Evolutionary conservation across 1,284 basidiomycete species (phyloP), one percentile per base, ranked within the genome.

Genomic region (Tetrapyrgos nigripes): DNA sequence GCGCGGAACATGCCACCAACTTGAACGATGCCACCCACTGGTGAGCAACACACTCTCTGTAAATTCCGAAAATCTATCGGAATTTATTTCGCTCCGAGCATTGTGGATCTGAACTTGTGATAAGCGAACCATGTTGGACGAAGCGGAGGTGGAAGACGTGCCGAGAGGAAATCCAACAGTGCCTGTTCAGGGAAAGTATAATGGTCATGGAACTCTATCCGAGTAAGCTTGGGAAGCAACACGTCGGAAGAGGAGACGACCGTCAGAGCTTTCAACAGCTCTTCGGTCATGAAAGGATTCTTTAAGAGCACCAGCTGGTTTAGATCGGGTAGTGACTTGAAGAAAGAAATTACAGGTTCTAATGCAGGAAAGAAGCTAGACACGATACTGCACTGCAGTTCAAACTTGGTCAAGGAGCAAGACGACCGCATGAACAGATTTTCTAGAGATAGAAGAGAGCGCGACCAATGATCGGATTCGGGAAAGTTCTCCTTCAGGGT

Each of bases 211-310:
- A 50, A 21, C 8, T 50, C 24, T 3, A 55, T 40, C 23, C 27
- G 8, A 27, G 37, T 48, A 29, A 55, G 37, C 19, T 23, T 31
- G 26, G 54, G 54, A 29, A 45, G 50, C 19, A 55, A 24, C 14
- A 50, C 35, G 6, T 49, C 47, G 10, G 45, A 47, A 10, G 23
- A 19, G 5, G 45, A 47, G 21, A 24, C 10, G 21, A 24, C 27
- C 14, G 46, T 23, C 14, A 55, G 28, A 3, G 54, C 54, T 9
- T 28, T 49, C 19, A 55, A 29, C 27, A 55, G 47, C 19, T 40
- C 54, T 27, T 55, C 54, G 31, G 48, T 40, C 5, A 55, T 49
- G 24, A 54, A n/a, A 8, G 53, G 44, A 19, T 8, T 19, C 8
- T 48, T 24, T n/a, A 13, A 19, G 10, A 55, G 21, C 1, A 13